These are phyloP conservation scores for Saturnispora dispora DNA, from an alignment of 805 yeast genomes.

Conservation along the genomic window DNA sequence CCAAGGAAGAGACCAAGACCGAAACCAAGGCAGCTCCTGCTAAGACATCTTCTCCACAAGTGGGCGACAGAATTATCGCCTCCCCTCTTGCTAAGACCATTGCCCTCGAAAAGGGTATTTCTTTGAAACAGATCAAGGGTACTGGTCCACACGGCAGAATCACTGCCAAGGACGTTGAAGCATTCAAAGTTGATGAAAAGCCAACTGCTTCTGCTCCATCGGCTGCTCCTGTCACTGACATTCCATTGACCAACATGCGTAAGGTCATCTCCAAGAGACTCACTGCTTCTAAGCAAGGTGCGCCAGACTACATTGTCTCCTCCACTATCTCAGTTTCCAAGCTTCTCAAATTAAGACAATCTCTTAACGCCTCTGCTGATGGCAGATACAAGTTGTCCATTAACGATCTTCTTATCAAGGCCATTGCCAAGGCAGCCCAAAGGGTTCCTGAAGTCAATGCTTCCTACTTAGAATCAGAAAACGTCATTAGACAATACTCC, in stretches of 20 bases:
- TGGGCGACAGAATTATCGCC: slow-evolving; percentile 70
- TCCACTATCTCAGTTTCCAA: slow-evolving; percentile 81
- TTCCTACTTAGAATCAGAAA: slow-evolving; percentile 83
- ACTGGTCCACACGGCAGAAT: slow-evolving; percentile 95
- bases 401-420: slow-evolving; percentile 90
- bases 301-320: slow-evolving; percentile 90
- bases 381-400: slow-evolving; percentile 87
- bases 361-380: slow-evolving; percentile 76
- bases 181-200: slow-evolving; percentile 24
- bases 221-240: slow-evolving; percentile 59
- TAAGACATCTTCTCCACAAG: slow-evolving; percentile 27
- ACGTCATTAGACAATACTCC: slow-evolving; percentile 83
- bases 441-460: slow-evolving; percentile 93
- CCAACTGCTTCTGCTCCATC: slow-evolving; percentile 31
- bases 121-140: slow-evolving; percentile 78
- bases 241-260: slow-evolving; percentile 87
- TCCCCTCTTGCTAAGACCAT: slow-evolving; percentile 91
- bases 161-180: slow-evolving; percentile 79
- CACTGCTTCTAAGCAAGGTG: slow-evolving; percentile 70
- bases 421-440: slow-evolving; percentile 80
- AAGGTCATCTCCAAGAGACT: slow-evolving; percentile 86
- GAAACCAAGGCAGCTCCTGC: slow-evolving; percentile 22
- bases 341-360: slow-evolving; percentile 82
- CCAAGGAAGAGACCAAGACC: slow-evolving; percentile 14
- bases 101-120: slow-evolving; percentile 86